Base-by-base conservation (phyloP, 352 stramenopile genomes). In the Globisporangium okanoganense region DNA sequence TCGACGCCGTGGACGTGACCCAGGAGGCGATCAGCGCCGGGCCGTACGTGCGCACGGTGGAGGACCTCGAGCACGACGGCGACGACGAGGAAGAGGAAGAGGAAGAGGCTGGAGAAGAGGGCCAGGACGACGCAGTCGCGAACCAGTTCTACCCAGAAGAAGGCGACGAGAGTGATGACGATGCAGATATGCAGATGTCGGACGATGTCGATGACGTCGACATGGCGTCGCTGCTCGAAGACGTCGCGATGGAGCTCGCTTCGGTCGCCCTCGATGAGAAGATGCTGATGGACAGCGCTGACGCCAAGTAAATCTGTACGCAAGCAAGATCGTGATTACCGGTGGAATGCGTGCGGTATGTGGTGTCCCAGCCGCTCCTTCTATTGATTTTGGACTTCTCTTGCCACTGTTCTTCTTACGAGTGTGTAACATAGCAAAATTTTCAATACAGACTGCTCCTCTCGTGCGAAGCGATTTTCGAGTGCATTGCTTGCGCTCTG, bases 171-270 rank as follows among this genome's bases (percentile, higher is more conserved):
- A 63, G 71, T 12, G 64, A 72, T 2, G 65, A 72, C 5, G 64
- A 64, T 7, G 67, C 72, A 50, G 35, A 60, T 2, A 51, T 80
- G 49, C 45, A 56, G 29, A 56, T 57, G 57, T 9, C 5, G 9
- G 12, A 24, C 8, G 35, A 53, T 2, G 22, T 16, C 3, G 67
- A 78, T n/a, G 76, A 87, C 60, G 60, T 36, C 22, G 56, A 72
- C 7, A 68, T 88, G 20, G 68, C 71, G 35, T 65, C 63, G 27
- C 54, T 90, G 50, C 72, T 91, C 54, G 67, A 88, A 48, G 75
- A 91, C 53, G 77, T 91, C 54, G 77, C 81, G 58, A 88, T 88
- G 78, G 79, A 91, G 50, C 79, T 91, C 60, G 75, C 78, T 25
- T 61, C 73, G 3, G 77, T 90, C 49, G 76, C 78, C 22, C 63